Base-by-base conservation (phyloP, 768 basidiomycete genomes). In the Russula dissimulans region DNA sequence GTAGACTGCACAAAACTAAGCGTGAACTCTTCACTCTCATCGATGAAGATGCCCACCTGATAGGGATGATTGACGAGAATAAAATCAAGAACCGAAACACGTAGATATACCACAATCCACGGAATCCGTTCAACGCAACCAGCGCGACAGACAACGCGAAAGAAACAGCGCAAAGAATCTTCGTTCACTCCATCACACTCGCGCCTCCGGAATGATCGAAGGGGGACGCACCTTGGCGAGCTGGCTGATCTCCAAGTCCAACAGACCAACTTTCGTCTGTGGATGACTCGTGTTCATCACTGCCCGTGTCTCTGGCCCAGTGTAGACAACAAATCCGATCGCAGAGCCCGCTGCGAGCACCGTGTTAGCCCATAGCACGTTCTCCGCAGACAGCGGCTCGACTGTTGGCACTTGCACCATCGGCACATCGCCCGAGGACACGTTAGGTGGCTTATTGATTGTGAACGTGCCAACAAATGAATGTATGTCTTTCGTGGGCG, bases 221-320 rank as follows among this genome's bases (percentile, higher is more conserved):
- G 43, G 17, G 22, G 18, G 38, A 42, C 42, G 67, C 54, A 92
- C 95, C 82, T 99, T 99, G 4, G 97, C 93, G 42, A 99, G 81
- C 49, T 84, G 83, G 70, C 98, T 98, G 65, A 99, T 95, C 72
- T 99, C 97, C 51, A 92, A 68, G 73, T 99, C 97, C 57, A 98
- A 71, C 49, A 95, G 69, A 3, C 97, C 97, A 48, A 91, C 82
- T 71, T 99, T 99, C 1, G 95, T 98, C 66, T 86, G 87, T 0
- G 97, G 95, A 73, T 95, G 93, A 66, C 91, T 94, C 4, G 97
- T 99, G 66, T 99, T 99, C 92, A 99, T 93, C 26, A 97, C 95
- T 1, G 97, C 97, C 57, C 97, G 79, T 7, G 95, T 98, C 71
- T 99, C 95, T 0, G 86, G 74, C 0, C 97, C 97, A 2, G 97